Evolutionary conservation across 768 basidiomycete species (phyloP), one percentile per base, ranked within the genome.

Genomic region (Chlorophyllum brunneum): DNA sequence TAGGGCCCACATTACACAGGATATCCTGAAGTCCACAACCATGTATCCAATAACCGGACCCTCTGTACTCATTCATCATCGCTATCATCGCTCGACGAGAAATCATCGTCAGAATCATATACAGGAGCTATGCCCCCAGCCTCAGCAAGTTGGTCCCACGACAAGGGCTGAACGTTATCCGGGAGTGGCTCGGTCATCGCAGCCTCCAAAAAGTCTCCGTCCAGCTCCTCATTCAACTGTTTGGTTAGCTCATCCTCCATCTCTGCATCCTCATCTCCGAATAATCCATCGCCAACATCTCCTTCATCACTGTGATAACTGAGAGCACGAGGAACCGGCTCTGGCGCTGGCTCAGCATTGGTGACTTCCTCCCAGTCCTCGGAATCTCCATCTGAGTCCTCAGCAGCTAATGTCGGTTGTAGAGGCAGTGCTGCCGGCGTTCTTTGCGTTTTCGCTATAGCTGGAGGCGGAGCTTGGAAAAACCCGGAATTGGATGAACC

Each of bases 381-480:
- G n/a, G n/a, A n/a, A n/a, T n/a, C 57, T 15, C 55, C 55, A 24
- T 59, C 58, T 6, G 58, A 59, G 8, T 56, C 55, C 30, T 54
- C 55, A 18, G 23, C 44, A 16, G 33, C 48, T 13, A 9, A 54
- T 11, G 39, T 5, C 26, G 53, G 42, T 26, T 37, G 31, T 16
- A 38, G 29, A 18, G 23, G 22, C 26, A 23, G 29, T 5, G n/a
- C n/a, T n/a, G 41, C 18, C n/a, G 29, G 31, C 20, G 45, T 7
- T 27, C 47, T 31, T 11, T 41, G 46, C 5, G 33, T 37, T 29
- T 41, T 40, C 11, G 31, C 22, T 15, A 18, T 23, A 15, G 36
- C 30, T 26, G 46, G 33, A 7, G 56, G 51, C 2, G 48, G 49
- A 27, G 54, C 37, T 30, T 45, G 43, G 36, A 53, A 53, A 23